These are phyloP conservation scores for Chrysanthemum makinoi DNA, from an alignment of 129 eudicot species.

Conservation along the genomic window DNA sequence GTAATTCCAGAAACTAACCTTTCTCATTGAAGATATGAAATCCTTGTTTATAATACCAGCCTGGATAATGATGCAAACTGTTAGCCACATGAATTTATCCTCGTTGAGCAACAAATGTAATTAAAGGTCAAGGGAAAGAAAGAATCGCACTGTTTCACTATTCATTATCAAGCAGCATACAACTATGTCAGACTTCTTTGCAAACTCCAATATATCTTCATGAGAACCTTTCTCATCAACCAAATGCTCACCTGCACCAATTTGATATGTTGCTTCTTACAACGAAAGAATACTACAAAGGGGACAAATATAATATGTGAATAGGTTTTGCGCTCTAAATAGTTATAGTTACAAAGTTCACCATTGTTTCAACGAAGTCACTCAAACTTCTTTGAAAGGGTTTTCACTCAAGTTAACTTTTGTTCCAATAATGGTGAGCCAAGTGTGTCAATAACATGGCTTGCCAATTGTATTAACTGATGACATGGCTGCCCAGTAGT, in stretches of 20 bases:
- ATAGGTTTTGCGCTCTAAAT: no score
- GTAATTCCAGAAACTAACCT: constrained; percentile 45
- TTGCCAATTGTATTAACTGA: no score
- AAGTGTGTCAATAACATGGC: no score
- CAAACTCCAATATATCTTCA: constrained; percentile 57
- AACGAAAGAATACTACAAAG: background rate
- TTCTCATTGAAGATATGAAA: constrained; percentile 74
- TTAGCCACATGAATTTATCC: constrained; percentile 11
- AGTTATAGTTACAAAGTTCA: no score
- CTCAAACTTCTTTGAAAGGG: no score
- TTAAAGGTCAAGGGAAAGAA: background rate
- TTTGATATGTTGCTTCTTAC: constrained; percentile 33
- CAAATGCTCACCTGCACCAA: constrained; percentile 38
- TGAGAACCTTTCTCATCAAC: constrained; percentile 86
- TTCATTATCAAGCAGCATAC: constrained; percentile 88
- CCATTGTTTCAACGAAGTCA: no score
- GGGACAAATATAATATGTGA: no score
- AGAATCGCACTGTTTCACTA: constrained; percentile 56
- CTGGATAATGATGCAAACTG: constrained; percentile 40
- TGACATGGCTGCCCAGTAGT: no score
- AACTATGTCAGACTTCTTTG: constrained; percentile 74
- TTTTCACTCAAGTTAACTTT: no score
- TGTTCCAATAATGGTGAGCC: no score
- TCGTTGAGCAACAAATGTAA: background rate
- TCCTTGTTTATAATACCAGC: constrained; percentile 61